phyloP scores from a whole-genome alignment of 1,139 yeast species.

The Debaryomyces singareniensis region DNA sequence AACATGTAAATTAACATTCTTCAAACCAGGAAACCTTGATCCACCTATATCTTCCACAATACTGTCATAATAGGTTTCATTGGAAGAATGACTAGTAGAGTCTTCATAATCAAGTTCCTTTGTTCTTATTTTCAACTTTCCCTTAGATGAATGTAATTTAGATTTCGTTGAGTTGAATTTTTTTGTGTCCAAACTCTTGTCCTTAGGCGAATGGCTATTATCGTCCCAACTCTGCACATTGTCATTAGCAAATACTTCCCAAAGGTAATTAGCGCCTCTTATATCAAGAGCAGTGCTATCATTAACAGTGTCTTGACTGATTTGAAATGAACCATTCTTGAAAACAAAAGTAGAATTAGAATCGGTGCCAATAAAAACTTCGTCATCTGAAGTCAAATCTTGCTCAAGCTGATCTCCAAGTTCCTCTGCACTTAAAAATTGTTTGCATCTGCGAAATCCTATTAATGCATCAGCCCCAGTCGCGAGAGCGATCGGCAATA shows the following conservation, averaged over 20 bases:
- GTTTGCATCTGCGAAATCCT: constrained; percentile 43
- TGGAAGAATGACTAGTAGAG: constrained; percentile 7
- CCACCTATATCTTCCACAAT: constrained; percentile 2
- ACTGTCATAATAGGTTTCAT: constrained; percentile 10
- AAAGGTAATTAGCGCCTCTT: constrained; percentile 24
- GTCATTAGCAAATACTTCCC: constrained; percentile 31
- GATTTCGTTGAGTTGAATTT: constrained; percentile 4
- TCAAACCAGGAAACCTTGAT: constrained; percentile 22
- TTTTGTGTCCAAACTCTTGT: constrained; percentile 11
- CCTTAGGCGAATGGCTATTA: constrained; percentile 5
- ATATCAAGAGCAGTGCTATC: constrained; percentile 17
- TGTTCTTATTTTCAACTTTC: constrained; percentile 1
- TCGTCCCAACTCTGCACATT: constrained; percentile 2
- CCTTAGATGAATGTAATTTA: constrained; percentile 7
- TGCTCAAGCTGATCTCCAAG: constrained; percentile 12
- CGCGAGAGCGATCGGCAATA: constrained; percentile 50
- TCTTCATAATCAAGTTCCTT: constrained; percentile 1
- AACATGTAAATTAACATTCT: constrained; percentile 22
- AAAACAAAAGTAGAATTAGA: background rate
- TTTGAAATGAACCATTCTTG: constrained; percentile 1
- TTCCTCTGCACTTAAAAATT: constrained; percentile 36
- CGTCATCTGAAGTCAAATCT: constrained; percentile 2
- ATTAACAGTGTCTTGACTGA: constrained; percentile 4
- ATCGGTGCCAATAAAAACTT: background rate
- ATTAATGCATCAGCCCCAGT: constrained; percentile 50